Conservation (phyloP, 345 rosid genomes). For the Gossypium sturtianum region DNA sequence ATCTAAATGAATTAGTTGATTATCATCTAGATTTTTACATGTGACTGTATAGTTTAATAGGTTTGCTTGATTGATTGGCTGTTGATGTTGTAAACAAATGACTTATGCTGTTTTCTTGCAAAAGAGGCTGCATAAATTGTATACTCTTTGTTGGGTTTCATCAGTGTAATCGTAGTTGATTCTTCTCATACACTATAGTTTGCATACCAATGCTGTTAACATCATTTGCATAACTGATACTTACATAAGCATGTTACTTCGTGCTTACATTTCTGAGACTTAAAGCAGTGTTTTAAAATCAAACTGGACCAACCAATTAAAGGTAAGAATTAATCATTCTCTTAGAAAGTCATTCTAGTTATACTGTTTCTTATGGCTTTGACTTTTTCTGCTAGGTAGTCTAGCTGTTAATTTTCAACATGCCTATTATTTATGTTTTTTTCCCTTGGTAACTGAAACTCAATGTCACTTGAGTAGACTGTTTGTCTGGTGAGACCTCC, state of each 20-base stretch:
- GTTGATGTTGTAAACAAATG: neutral
- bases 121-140: neutral
- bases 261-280: neutral
- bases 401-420: neutral
- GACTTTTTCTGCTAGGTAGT: neutral
- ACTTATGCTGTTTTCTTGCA: neutral
- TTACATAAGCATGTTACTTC: neutral
- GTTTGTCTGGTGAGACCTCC: neutral
- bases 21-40: neutral
- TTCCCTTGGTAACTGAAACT: neutral
- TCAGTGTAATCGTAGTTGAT: neutral
- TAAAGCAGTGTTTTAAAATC: neutral
- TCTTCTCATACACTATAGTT: neutral
- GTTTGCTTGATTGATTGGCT: conserved; percentile 1
- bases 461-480: neutral
- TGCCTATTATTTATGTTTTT: neutral
- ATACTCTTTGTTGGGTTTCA: neutral
- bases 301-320: neutral
- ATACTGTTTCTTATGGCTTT: neutral
- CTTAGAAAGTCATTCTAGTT: neutral
- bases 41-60: neutral
- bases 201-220: neutral
- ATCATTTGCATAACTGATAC: neutral
- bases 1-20: neutral
- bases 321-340: neutral